A percentile compares a stretch with the other conserved stretches of the same genome.
phyloP scores from a whole-genome alignment of 176 grass and related monocot genomes.

The Zizania latifolia region DNA sequence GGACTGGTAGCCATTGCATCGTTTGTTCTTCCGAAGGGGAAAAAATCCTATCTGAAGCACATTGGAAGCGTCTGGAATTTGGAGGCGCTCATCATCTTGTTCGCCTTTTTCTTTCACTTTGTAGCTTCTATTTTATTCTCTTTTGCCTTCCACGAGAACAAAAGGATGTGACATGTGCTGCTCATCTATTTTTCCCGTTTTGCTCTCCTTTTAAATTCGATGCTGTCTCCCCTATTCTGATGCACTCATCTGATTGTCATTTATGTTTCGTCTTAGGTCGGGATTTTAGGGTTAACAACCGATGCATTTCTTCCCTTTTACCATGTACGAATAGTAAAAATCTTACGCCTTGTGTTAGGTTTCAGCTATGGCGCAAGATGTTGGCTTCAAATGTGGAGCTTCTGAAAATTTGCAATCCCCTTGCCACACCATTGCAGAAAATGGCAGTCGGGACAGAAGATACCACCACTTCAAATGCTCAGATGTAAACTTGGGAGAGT shows the following conservation, averaged over 20 bases:
- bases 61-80: not conserved
- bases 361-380: constrained; percentile 65
- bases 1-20: not conserved
- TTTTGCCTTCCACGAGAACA: not conserved
- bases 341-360: not conserved
- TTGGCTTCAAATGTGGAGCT: not conserved
- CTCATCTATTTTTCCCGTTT: not conserved
- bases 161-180: constrained; percentile 10
- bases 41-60: not conserved
- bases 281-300: not conserved
- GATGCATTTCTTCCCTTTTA: not conserved
- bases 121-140: not conserved
- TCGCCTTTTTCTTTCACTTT: not conserved
- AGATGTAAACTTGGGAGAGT: constrained; percentile 33
- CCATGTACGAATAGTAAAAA: not conserved
- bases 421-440: constrained; percentile 6
- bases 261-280: not conserved
- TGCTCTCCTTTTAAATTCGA: too few relatives aligned
- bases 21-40: not conserved
- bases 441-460: constrained; percentile 18
- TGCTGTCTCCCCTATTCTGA: not conserved
- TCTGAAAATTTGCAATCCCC: constrained; percentile 19
- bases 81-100: not conserved
- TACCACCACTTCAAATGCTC: constrained; percentile 48
- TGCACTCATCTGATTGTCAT: not conserved